Evolutionary conservation across 495 filamentous ascomycete species (phyloP), one percentile per base, ranked within the genome.

Genomic region (Parathielavia hyrcaniae): DNA sequence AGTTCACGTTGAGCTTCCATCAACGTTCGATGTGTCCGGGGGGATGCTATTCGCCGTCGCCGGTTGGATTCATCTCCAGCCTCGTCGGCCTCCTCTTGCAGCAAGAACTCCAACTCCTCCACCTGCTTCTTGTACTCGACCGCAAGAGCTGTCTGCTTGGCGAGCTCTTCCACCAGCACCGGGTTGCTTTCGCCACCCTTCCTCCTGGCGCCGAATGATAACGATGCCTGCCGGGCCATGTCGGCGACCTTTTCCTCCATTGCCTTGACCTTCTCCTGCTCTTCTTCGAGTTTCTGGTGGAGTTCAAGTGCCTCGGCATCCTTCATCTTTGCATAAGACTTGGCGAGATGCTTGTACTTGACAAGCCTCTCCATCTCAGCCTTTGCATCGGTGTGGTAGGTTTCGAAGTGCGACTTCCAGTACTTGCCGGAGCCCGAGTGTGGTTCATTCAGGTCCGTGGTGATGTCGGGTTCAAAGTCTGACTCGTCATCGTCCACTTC

Each of bases 331-430:
- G 93, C 93, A 67, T 88, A 97, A 48, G 84, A 87, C 69, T 91
- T 96, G 11, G 91, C 90, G 50, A 88, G 77, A 22, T 87, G 84
- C 69, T 88, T 88, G 71, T 90, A 89, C 63, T 86, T 86, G 45
- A 89, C 79, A 55, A 93, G 79, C 58, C 81, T 87, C 67, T 86
- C 85, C 70, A 92, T 87, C 67, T 91, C 88, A 12, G 77, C 73
- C 65, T 85, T 81, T n/a, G 90, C 92, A 45, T 87, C 86, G 35
- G 80, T 77, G 48, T 92, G 84, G 66, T 97, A 91, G 56, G 79
- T 82, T 57, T 95, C 86, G 64, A 88, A 95, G 68, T 95, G 84
- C 11, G 83, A 80, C 69, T 97, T 97, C 93, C 93, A 98, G 71
- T 92, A 96, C 67, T 86, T 85, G 3, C 91, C 91, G 2, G 90